Evolutionary conservation across 192 early-diverging fungal genomes (phyloP).

Genomic region (Bifiguratus adelaidae): DNA sequence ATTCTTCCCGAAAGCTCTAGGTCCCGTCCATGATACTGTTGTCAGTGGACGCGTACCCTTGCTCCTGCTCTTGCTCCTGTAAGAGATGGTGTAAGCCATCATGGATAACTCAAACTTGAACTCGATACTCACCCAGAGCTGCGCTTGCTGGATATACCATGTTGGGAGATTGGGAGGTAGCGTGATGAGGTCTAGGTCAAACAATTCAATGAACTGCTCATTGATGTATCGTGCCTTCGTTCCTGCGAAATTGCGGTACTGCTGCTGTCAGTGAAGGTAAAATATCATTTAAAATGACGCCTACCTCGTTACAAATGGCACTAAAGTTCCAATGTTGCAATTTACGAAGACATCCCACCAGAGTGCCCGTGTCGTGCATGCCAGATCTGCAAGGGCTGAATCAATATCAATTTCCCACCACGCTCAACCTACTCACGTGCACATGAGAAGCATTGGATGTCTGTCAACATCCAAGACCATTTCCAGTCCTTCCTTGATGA

Average conservation of each 20-base stretch:
- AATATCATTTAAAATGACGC: background rate
- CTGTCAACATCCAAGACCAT: conserved; percentile 65
- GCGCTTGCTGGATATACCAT: conserved; percentile 71
- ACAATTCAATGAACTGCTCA: conserved; percentile 94
- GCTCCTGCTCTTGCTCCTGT: no score
- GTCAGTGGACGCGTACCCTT: no score
- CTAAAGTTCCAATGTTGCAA: conserved; percentile 96
- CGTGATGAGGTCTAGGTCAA: conserved; percentile 85
- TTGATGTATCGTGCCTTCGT: conserved; percentile 77
- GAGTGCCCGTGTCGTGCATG: conserved; percentile 85
- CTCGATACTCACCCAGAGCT: conserved; percentile 47
- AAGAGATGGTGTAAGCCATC: no score
- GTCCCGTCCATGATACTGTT: no score
- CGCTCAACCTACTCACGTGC: conserved; percentile 49
- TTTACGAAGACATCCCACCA: conserved; percentile 89
- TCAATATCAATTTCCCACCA: background rate
- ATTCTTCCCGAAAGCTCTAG: no score
- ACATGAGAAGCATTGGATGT: conserved; percentile 86
- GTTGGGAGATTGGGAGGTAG: conserved; percentile 62
- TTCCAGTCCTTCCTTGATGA: conserved; percentile 93
- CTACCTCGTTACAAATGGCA: conserved; percentile 86
- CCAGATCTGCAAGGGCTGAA: conserved; percentile 48
- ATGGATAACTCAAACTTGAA: no score
- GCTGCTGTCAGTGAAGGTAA: background rate
- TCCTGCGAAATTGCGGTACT: conserved; percentile 90